Percentiles rank a stretch among this genome's conserved stretches.
phyloP scores from a whole-genome alignment of 2,329 filamentous ascomycete genomes.

The Colletotrichum simmondsii region DNA sequence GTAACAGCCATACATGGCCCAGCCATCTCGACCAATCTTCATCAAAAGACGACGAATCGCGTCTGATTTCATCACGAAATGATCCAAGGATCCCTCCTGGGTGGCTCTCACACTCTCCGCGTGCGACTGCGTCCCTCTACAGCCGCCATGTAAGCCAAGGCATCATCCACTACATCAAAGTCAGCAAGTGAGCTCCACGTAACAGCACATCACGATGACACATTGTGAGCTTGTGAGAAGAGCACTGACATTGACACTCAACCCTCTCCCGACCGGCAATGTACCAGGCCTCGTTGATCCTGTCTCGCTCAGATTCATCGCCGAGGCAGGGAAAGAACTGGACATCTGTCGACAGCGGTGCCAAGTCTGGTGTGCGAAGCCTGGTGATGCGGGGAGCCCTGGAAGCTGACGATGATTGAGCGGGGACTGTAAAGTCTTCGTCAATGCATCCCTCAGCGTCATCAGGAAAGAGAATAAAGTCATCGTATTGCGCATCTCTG shows the following conservation, averaged over 20 bases:
- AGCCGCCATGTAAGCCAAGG: slow-evolving; percentile 28
- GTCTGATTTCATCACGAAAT: neutral
- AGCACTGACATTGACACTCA: slow-evolving; percentile 23
- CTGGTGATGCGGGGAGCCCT: slow-evolving; percentile 23
- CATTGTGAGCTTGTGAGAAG: neutral
- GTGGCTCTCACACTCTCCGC: neutral
- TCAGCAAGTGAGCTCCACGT: neutral
- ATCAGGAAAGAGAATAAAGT: slow-evolving; percentile 23
- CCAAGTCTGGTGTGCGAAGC: slow-evolving; percentile 30
- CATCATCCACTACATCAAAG: slow-evolving; percentile 23
- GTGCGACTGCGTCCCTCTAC: neutral
- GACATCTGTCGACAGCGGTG: slow-evolving; percentile 28
- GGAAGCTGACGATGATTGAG: slow-evolving; percentile 3
- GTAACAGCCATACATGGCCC: too few relatives aligned
- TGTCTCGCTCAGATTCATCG: slow-evolving; percentile 25
- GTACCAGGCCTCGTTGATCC: slow-evolving; percentile 32
- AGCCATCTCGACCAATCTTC: neutral
- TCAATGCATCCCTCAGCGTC: neutral
- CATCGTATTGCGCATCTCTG: neutral
- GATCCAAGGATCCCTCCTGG: neutral
- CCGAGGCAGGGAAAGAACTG: slow-evolving; percentile 34
- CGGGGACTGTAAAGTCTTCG: neutral
- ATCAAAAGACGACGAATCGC: neutral
- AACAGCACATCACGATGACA: neutral
- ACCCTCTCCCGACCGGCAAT: slow-evolving; percentile 20